Evolutionary conservation across 345 rosid genomes (phyloP).

Genomic region (Dipteronia dyeriana): DNA sequence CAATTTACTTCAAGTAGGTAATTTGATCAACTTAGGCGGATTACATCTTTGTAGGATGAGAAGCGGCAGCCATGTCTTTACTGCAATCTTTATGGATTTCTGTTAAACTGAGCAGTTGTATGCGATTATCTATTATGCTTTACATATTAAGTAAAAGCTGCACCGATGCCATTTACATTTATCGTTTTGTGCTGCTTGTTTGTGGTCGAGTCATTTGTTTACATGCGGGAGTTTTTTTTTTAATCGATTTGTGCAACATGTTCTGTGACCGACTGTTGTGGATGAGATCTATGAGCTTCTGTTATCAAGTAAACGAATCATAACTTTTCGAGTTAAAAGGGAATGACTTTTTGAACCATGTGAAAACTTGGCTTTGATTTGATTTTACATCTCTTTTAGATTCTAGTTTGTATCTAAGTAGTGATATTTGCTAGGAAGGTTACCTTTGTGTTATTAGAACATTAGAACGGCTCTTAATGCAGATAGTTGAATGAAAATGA

Average conservation of each 20-base stretch:
- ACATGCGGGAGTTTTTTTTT: background rate
- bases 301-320: background rate
- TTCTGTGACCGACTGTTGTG: background rate
- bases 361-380: background rate
- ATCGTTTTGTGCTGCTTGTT: background rate
- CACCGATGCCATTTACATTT: background rate
- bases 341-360: background rate
- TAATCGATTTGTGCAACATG: background rate
- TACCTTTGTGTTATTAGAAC: too few species aligned
- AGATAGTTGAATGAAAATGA: too few species aligned
- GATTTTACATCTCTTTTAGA: background rate
- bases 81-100: background rate
- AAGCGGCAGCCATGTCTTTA: background rate
- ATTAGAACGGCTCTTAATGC: too few species aligned
- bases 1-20: slow-evolving; percentile 52
- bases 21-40: background rate
- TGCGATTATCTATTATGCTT: slow-evolving; percentile 1
- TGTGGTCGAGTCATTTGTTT: background rate
- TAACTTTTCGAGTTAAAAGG: background rate
- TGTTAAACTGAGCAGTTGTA: background rate
- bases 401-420: background rate
- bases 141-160: background rate
- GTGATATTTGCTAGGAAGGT: background rate
- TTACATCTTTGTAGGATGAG: background rate
- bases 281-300: background rate